Evolutionary conservation across 352 stramenopile genomes (phyloP).

Genomic region (Peronospora belbahrii): DNA sequence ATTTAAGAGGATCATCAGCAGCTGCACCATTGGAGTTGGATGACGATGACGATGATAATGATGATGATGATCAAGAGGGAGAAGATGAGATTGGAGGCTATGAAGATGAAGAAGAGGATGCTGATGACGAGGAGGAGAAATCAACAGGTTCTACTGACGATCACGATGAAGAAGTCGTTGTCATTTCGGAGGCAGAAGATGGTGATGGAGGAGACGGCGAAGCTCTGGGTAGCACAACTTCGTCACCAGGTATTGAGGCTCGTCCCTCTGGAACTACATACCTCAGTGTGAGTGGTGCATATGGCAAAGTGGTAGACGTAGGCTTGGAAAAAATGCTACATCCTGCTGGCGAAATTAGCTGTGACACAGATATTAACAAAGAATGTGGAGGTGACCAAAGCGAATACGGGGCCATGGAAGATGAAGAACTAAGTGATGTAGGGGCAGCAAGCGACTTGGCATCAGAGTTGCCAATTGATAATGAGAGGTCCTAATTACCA

Average conservation of each 20-base stretch:
- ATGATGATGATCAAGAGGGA: conserved; percentile 26
- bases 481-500: conserved; percentile 2
- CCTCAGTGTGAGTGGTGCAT: conserved; percentile 1
- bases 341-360: conserved; percentile 17
- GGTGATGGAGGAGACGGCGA: conserved; percentile 15
- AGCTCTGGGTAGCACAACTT: background rate
- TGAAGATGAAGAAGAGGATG: conserved; percentile 25
- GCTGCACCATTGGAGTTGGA: conserved; percentile 49
- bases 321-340: no score
- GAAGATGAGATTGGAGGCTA: conserved; percentile 25
- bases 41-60: conserved; percentile 42
- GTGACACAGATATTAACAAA: conserved; percentile 16
- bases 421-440: conserved; percentile 28
- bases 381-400: conserved; percentile 14
- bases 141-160: conserved; percentile 7
- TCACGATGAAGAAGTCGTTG: conserved; percentile 35
- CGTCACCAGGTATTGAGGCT: conserved; percentile 7
- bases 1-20: conserved; percentile 40
- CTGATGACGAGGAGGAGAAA: conserved; percentile 23
- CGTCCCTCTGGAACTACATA: background rate
- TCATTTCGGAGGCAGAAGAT: conserved; percentile 47
- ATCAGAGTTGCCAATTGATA: conserved; percentile 1
- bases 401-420: conserved; percentile 13
- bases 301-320: conserved; percentile 18
- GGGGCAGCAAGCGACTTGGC: conserved; percentile 3